Evolutionary conservation across 495 filamentous ascomycete genomes (phyloP).

Genomic region (Aspergillus diversus): DNA sequence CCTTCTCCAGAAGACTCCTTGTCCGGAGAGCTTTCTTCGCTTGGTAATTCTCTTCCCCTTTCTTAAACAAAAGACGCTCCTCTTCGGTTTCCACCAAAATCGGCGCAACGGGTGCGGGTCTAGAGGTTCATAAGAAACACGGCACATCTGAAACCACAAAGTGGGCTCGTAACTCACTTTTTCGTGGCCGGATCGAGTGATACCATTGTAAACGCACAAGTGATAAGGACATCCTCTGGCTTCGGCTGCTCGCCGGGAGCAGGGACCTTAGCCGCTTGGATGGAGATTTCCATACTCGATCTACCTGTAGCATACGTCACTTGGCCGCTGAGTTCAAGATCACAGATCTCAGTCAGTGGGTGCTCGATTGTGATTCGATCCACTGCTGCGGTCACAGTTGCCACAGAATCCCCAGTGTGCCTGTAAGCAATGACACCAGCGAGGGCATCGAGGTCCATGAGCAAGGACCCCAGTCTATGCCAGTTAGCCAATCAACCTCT

Average conservation of each 20-base stretch:
- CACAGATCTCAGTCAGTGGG: slow-evolving; percentile 76
- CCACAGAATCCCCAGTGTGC: slow-evolving; percentile 76
- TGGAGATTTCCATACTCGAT: slow-evolving; percentile 79
- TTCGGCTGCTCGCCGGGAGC: slow-evolving; percentile 60
- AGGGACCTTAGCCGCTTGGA: slow-evolving; percentile 70
- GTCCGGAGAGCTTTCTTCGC: slow-evolving; percentile 71
- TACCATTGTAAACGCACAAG: slow-evolving; percentile 85
- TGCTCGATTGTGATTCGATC: slow-evolving; percentile 78
- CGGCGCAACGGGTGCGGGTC: slow-evolving; percentile 59
- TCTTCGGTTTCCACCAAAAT: slow-evolving; percentile 69
- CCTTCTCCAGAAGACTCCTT: slow-evolving; percentile 67
- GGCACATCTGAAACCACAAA: not conserved
- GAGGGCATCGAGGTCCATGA: slow-evolving; percentile 84
- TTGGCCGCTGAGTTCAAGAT: slow-evolving; percentile 77
- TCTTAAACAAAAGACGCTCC: slow-evolving; percentile 67
- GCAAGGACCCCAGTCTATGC: slow-evolving; percentile 65
- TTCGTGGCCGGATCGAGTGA: slow-evolving; percentile 76
- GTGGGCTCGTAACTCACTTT: slow-evolving; percentile 48
- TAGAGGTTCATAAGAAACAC: slow-evolving; percentile 29
- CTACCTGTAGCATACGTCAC: slow-evolving; percentile 81
- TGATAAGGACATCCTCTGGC: slow-evolving; percentile 72
- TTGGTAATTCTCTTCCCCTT: slow-evolving; percentile 73
- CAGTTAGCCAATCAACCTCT: slow-evolving; percentile 10
- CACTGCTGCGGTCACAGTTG: slow-evolving; percentile 80
- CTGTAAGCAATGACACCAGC: slow-evolving; percentile 82